Evolutionary conservation across 225 moss, liverwort and hornwort species (phyloP).

Genomic region (Ulota crispa): DNA sequence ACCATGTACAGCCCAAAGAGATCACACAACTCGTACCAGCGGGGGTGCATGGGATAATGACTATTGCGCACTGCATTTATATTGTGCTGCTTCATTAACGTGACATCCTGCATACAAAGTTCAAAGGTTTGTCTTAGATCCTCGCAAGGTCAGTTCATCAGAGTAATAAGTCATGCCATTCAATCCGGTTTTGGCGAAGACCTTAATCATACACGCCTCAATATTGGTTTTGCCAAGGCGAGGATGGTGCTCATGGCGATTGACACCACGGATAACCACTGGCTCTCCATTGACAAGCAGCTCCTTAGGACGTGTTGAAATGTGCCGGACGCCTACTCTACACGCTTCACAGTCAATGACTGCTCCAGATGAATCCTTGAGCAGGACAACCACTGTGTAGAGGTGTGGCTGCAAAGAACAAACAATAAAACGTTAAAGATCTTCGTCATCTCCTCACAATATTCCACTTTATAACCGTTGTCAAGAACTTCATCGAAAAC

Average conservation of each 20-base stretch:
- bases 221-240: constrained; percentile 84
- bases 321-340: constrained; percentile 75
- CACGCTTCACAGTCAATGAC: constrained; percentile 88
- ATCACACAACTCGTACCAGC: constrained; percentile 99
- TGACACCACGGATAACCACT: constrained; percentile 91
- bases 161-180: not conserved
- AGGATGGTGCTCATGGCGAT: constrained; percentile 98
- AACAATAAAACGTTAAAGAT: not conserved
- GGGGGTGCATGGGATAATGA: constrained; percentile 95
- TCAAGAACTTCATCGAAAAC: not conserved
- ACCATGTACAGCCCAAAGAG: constrained; percentile 89
- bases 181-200: constrained; percentile 21
- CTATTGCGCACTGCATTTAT: constrained; percentile 91
- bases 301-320: constrained; percentile 74
- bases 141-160: not conserved
- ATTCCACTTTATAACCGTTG: not conserved
- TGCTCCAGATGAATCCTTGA: constrained; percentile 66
- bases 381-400: constrained; percentile 76
- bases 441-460: not conserved
- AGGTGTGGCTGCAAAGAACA: constrained; percentile 72
- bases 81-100: constrained; percentile 97
- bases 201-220: constrained; percentile 96
- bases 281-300: constrained; percentile 88
- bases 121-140: constrained; percentile 9
- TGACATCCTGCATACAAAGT: constrained; percentile 66